Conservation (phyloP, 2,329 filamentous ascomycete genomes). For the Penicillium sp. region DNA sequence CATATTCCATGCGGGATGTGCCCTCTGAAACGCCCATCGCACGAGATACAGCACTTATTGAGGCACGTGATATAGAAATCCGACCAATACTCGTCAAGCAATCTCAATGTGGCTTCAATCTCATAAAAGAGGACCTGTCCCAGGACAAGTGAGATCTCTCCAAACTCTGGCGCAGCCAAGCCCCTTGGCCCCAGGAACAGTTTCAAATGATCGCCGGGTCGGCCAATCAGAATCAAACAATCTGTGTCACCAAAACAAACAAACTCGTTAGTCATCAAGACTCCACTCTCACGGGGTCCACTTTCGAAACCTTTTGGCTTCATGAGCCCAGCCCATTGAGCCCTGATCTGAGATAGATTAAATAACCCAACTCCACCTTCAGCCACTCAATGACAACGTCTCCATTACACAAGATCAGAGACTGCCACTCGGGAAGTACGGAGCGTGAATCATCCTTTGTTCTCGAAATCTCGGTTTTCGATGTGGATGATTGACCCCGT, state of each 20-base stretch:
- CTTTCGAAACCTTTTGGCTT: too few relatives aligned
- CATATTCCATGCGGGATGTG: background rate
- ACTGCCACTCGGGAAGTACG: too few relatives aligned
- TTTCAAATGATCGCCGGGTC: constrained; percentile 9
- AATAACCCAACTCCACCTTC: constrained; percentile 12
- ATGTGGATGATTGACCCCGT: too few relatives aligned
- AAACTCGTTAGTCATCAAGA: background rate
- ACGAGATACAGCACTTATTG: too few relatives aligned
- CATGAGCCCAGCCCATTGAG: constrained; percentile 10
- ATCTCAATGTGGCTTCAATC: background rate
- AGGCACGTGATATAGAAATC: too few relatives aligned
- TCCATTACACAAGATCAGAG: background rate
- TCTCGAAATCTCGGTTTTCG: too few relatives aligned
- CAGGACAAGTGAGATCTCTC: constrained; percentile 7
- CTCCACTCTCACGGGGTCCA: constrained; percentile 9
- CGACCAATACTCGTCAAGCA: background rate
- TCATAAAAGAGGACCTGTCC: background rate
- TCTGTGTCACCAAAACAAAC: background rate
- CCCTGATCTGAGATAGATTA: constrained; percentile 18
- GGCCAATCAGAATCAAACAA: constrained; percentile 12
- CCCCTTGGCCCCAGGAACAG: constrained; percentile 2
- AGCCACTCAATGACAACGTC: constrained; percentile 7
- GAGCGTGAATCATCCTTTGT: too few relatives aligned
- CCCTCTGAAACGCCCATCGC: background rate
- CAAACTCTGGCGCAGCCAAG: background rate